Base-by-base conservation (phyloP, 2,329 filamentous ascomycete species). In the Leptographium radiaticola region DNA sequence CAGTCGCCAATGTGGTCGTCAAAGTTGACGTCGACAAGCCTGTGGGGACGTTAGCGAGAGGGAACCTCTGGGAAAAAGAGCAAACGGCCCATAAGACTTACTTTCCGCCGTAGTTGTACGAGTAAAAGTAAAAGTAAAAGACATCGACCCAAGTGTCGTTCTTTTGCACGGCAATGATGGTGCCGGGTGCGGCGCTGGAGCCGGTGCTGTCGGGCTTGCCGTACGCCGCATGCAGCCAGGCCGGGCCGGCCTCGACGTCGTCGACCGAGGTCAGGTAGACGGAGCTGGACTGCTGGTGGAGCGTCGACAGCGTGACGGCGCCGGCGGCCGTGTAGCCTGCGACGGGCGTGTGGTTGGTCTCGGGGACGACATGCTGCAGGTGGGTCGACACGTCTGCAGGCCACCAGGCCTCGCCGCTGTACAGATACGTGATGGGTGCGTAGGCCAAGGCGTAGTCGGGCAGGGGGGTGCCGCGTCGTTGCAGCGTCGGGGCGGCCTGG, bases 1-100 rank as follows among this genome's bases (percentile, higher is more conserved):
- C 61, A 63, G 51, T 63, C 61, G 13, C 61, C 61, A 9, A 62
- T 59, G 44, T 62, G 61, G 44, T 62, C 55, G 46, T 58, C 59
- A 46, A 63, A 63, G 25, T 57, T 47, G 45, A 60, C 56, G 11
- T 48, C 59, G 11, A 62, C 34, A 25, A 63, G 55, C 9, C 57
- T 62, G n/a, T n/a, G n/a, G n/a, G n/a, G n/a, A n/a, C n/a, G n/a
- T n/a, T n/a, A n/a, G n/a, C n/a, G n/a, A n/a, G n/a, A n/a, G n/a
- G n/a, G n/a, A n/a, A n/a, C n/a, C n/a, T n/a, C n/a, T n/a, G n/a
- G n/a, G n/a, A n/a, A n/a, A n/a, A n/a, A n/a, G n/a, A n/a, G n/a
- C n/a, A n/a, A n/a, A n/a, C n/a, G n/a, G n/a, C n/a, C n/a, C n/a
- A n/a, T n/a, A n/a, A n/a, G n/a, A n/a, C n/a, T n/a, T n/a, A n/a